Conservation (phyloP, 331 rosid species). For the Phaseolus coccineus region DNA sequence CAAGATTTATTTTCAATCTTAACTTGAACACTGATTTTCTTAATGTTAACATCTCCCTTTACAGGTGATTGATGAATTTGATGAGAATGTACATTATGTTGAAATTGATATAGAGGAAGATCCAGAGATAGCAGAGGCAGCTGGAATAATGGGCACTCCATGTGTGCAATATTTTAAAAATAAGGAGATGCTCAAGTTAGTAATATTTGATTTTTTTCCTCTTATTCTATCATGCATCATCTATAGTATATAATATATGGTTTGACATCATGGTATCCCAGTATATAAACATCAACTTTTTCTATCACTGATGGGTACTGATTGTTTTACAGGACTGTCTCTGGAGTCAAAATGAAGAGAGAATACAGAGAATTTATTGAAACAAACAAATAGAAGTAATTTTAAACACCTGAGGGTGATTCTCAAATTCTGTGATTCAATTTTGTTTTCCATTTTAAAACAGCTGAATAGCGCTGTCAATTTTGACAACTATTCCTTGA, state of each 20-base stretch:
- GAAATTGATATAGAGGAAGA: conserved; percentile 99
- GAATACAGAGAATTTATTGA: conserved; percentile 83
- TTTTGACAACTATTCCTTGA: conserved; percentile 50
- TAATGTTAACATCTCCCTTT: conserved; percentile 22
- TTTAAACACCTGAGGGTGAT: conserved; percentile 36
- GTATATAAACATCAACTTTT: background rate
- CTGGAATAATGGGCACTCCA: conserved; percentile 95
- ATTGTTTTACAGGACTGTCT: conserved; percentile 59
- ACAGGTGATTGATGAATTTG: conserved; percentile 93
- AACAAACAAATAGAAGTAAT: conserved; percentile 61
- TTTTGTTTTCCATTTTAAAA: conserved; percentile 63
- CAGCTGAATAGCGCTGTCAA: conserved; percentile 60
- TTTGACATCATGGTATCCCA: no score
- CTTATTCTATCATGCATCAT: background rate
- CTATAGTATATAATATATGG: no score
- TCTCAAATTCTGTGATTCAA: conserved; percentile 58
- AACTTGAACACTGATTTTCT: conserved; percentile 2
- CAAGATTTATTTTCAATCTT: background rate
- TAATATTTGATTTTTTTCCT: conserved; percentile 28
- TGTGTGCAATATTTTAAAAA: conserved; percentile 96
- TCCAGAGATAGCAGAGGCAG: conserved; percentile 97
- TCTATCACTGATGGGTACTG: conserved; percentile 28
- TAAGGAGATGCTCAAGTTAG: conserved; percentile 88
- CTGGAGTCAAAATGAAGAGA: conserved; percentile 91
- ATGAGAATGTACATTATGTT: conserved; percentile 85